Conservation (phyloP, 306 rosid genomes). For the Astragalus glycyphyllos region DNA sequence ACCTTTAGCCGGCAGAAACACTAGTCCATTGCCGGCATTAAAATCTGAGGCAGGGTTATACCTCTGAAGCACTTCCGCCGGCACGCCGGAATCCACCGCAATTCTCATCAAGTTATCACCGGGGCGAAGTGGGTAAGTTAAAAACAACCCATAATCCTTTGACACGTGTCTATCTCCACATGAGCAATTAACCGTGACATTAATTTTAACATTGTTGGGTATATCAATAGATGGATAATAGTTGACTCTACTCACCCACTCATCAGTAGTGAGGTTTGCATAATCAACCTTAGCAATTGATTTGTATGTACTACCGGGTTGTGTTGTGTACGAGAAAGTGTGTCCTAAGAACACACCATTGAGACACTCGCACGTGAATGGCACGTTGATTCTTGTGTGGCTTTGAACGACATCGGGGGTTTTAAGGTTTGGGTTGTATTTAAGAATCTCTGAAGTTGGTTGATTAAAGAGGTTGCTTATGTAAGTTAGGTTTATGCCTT, state of each 20-base stretch:
- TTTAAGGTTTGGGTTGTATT: conserved; percentile 49
- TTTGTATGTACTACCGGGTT: conserved; percentile 42
- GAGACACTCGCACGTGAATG: conserved; percentile 68
- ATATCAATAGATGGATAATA: not conserved
- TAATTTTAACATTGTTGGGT: conserved; percentile 37
- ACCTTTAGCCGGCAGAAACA: conserved; percentile 86
- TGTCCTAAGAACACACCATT: conserved; percentile 59
- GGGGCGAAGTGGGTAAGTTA: conserved; percentile 54
- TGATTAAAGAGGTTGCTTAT: conserved; percentile 54
- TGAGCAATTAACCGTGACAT: conserved; percentile 69
- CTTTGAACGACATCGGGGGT: conserved; percentile 14
- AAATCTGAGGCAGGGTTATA: conserved; percentile 56
- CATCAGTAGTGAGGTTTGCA: conserved; percentile 56
- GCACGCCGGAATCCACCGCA: conserved; percentile 48
- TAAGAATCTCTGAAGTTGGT: conserved; percentile 47
- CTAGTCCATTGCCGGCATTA: conserved; percentile 47
- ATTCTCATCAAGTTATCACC: conserved; percentile 45
- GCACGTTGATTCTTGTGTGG: conserved; percentile 50
- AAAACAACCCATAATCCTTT: conserved; percentile 55
- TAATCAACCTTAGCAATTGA: conserved; percentile 37
- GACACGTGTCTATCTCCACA: conserved; percentile 67
- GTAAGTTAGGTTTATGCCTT: conserved; percentile 53
- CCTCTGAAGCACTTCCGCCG: conserved; percentile 47
- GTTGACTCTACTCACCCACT: conserved; percentile 57
- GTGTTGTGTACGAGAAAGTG: conserved; percentile 54